A percentile compares a stretch with the other conserved stretches of the same genome.
Conservation (phyloP, 208 protist species). For the Sergeia podlipaevii region DNA sequence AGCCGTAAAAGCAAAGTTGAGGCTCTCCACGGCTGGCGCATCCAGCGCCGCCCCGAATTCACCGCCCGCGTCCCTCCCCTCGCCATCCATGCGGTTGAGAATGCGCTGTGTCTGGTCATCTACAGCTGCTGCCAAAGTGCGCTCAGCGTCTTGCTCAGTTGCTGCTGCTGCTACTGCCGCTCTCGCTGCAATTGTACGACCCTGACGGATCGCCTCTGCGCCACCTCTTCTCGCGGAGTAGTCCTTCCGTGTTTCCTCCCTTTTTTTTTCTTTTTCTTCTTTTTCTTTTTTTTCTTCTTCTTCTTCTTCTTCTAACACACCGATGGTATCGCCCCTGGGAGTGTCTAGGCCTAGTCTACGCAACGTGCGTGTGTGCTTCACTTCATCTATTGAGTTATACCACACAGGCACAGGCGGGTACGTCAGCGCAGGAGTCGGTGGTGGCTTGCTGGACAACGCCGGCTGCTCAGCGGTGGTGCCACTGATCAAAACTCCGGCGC, state of each 20-base stretch:
- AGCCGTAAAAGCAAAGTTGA: slow-evolving; percentile 29
- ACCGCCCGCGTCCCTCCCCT: neutral
- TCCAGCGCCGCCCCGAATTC: neutral
- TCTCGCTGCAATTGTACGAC: too few relatives aligned
- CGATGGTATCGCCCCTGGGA: neutral
- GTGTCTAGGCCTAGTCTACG: too few relatives aligned
- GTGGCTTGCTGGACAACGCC: neutral
- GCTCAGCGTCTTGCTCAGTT: too few relatives aligned
- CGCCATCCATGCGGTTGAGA: neutral
- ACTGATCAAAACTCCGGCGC: too few relatives aligned
- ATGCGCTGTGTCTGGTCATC: neutral
- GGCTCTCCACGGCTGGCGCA: neutral
- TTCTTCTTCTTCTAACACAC: neutral
- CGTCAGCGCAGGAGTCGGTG: neutral
- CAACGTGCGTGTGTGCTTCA: too few relatives aligned
- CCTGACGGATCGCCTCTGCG: too few relatives aligned
- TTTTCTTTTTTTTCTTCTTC: neutral
- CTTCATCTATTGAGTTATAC: neutral
- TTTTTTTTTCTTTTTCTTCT: neutral
- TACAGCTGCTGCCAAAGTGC: too few relatives aligned
- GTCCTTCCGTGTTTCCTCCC: slow-evolving; percentile 3
- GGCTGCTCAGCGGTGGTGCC: slow-evolving; percentile 3
- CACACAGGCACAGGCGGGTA: neutral
- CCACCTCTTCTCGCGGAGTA: too few relatives aligned
- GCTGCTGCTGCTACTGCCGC: too few relatives aligned